Base-by-base conservation (phyloP, 2,329 filamentous ascomycete genomes). In the Colletotrichum liriopes region DNA sequence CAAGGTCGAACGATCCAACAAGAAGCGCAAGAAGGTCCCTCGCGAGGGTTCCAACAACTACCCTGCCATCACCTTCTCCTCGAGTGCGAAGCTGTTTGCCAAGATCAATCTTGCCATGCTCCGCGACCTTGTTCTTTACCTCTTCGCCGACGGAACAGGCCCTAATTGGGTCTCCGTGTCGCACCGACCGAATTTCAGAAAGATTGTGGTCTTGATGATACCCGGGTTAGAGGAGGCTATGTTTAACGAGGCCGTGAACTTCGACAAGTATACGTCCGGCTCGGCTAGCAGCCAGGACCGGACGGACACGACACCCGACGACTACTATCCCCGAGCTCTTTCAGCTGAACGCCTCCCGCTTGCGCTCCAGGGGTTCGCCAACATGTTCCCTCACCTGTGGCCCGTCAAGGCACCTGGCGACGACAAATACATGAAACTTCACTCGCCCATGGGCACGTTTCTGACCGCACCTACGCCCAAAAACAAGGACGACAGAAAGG, bases 211-310 rank as follows among this genome's bases (percentile, higher is more conserved):
- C 51, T 85, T 99, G 75, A 96, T 98, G 93, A 91, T 98, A 14
- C 96, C 96, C 14, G 96, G 96, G 0, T 84, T 99, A 32, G 96
- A 98, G 79, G 90, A 94, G 77, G 93, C 91, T 74, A 96, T 98
- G 93, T 97, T 98, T 83, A 90, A 93, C 80, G 87, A 89, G 16
- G 79, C 82, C 47, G 85, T 88, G 47, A 83, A 90, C 74, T 87
- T 87, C 60, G 79, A 82, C 12, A 82, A 79, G 1, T 90, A 86
- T 77, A 84, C 86, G 54, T 64, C 68, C 20, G 62, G 62, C 29
- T 23, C 72, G 32, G 37, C 49, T 62, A 65, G 43, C 7, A 29
- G 47, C 12, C 67, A 74, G 23, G 79, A 83, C 32, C 73, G 76
- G 73, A 74, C 81, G 18, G 73, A 77, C n/a, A 84, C 84, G 2